These are phyloP conservation scores for Schoenoplectus triqueter DNA, from an alignment of 202 grass and related monocot species.

Conservation along the genomic window DNA sequence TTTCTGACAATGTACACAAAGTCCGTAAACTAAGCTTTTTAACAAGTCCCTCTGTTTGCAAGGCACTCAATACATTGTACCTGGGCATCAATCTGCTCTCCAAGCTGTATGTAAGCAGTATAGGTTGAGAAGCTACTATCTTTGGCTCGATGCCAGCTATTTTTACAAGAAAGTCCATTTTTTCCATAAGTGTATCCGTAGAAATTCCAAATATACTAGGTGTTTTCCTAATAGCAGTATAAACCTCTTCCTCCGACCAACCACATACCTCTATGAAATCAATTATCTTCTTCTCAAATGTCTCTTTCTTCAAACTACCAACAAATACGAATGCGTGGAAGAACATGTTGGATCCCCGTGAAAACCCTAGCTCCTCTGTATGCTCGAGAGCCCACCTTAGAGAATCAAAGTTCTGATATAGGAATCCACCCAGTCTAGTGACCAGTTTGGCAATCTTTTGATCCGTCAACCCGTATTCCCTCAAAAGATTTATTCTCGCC, in stretches of 20 bases:
- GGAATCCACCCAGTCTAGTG: slow-evolving; percentile 41
- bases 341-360: slow-evolving; percentile 63
- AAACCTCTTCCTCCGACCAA: slow-evolving; percentile 70
- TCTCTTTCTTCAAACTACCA: slow-evolving; percentile 54
- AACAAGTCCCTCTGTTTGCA: slow-evolving; percentile 47
- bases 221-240: slow-evolving; percentile 55
- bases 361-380: slow-evolving; percentile 52
- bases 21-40: slow-evolving; percentile 52
- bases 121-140: slow-evolving; percentile 46
- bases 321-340: slow-evolving; percentile 46
- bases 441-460: slow-evolving; percentile 46
- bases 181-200: slow-evolving; percentile 53
- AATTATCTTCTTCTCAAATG: slow-evolving; percentile 55
- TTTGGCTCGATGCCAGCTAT: slow-evolving; percentile 51
- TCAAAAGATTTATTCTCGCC: slow-evolving; percentile 58
- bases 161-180: slow-evolving; percentile 56
- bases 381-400: slow-evolving; percentile 45
- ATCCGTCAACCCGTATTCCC: slow-evolving; percentile 58
- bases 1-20: slow-evolving; percentile 44
- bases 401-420: slow-evolving; percentile 50
- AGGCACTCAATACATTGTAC: slow-evolving; percentile 52
- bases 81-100: slow-evolving; percentile 64
- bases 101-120: slow-evolving; percentile 59
- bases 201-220: slow-evolving; percentile 57
- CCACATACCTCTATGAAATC: slow-evolving; percentile 51